Base-by-base conservation (phyloP, 192 early-diverging fungal species). In the Paraglomus brasilianum region DNA sequence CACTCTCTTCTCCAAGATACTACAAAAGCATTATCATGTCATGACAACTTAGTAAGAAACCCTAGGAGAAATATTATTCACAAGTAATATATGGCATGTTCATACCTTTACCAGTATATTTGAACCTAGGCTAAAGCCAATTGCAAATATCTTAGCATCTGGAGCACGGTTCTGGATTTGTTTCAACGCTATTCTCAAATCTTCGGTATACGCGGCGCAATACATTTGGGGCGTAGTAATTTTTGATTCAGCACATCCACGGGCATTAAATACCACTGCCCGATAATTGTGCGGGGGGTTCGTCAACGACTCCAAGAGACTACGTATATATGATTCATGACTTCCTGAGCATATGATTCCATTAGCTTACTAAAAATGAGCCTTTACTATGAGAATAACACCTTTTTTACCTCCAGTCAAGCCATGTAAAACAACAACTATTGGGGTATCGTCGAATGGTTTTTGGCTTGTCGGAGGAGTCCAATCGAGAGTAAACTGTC, bases 51-150 rank as follows among this genome's bases (percentile, higher is more conserved):
- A 61, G n/a, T 5, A 14, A 6, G 30, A 77, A 44, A 13, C 66
- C 52, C 73, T n/a, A 21, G 62, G 6, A 53, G 9, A 55, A 2
- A 5, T 40, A 21, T 13, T 53, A n/a, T n/a, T n/a, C n/a, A n/a
- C n/a, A n/a, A n/a, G n/a, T n/a, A n/a, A n/a, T n/a, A n/a, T n/a
- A n/a, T n/a, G n/a, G n/a, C n/a, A n/a, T n/a, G n/a, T n/a, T n/a
- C 21, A 68, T 81, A 78, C 84, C 80, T 96, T 98, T 67, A 90
- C 87, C 42, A 98, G 62, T 49, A 98, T 85, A 72, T 98, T 98
- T 38, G 94, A 85, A 21, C 96, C 96, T 53, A 98, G 80, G 45
- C 91, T 93, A 75, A 91, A 98, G 5, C 96, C 96, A 62, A 93
- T 78, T 17, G 86, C 92, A 52, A 94, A 77, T 47, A 96, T 65